Percentiles rank a stretch among this genome's conserved stretches.
Evolutionary conservation across 495 filamentous ascomycete species (phyloP).

Genomic region (Clavariopsis aquatica): DNA sequence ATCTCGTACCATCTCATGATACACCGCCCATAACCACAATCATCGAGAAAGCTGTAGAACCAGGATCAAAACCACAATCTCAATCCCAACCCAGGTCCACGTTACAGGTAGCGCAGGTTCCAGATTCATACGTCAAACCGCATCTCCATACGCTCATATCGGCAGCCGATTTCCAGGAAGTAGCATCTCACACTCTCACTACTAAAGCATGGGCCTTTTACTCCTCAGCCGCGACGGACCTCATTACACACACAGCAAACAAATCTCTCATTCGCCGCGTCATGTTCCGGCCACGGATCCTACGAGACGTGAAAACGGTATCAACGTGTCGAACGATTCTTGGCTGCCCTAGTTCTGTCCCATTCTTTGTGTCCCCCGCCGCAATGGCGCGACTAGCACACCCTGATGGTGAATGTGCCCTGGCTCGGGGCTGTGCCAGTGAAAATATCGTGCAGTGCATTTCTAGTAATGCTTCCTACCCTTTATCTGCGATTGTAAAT

Average conservation of each 20-base stretch:
- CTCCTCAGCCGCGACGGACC: conserved; percentile 77
- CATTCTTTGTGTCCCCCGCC: neutral
- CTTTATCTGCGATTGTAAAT: conserved; percentile 20
- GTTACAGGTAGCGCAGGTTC: conserved; percentile 15
- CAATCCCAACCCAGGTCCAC: conserved; percentile 60
- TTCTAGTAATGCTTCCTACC: conserved; percentile 9
- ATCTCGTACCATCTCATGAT: conserved; percentile 54
- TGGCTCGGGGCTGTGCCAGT: neutral
- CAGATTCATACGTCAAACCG: conserved; percentile 56
- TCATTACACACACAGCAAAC: conserved; percentile 64
- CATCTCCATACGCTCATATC: conserved; percentile 70
- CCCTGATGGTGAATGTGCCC: neutral
- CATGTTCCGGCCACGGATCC: conserved; percentile 70
- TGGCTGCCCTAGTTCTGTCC: neutral
- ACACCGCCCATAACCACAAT: conserved; percentile 37
- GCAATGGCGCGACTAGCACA: too few species aligned
- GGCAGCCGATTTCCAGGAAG: conserved; percentile 69
- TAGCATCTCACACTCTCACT: conserved; percentile 61
- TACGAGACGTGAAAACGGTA: conserved; percentile 64
- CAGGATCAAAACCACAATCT: conserved; percentile 53
- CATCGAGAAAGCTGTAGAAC: conserved; percentile 13
- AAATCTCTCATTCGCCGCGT: conserved; percentile 62
- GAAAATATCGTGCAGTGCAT: neutral
- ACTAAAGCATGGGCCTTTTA: conserved; percentile 83
- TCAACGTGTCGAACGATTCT: neutral